phyloP scores from a whole-genome alignment of 768 basidiomycete genomes.

The Xerocomellus chrysenteron region DNA sequence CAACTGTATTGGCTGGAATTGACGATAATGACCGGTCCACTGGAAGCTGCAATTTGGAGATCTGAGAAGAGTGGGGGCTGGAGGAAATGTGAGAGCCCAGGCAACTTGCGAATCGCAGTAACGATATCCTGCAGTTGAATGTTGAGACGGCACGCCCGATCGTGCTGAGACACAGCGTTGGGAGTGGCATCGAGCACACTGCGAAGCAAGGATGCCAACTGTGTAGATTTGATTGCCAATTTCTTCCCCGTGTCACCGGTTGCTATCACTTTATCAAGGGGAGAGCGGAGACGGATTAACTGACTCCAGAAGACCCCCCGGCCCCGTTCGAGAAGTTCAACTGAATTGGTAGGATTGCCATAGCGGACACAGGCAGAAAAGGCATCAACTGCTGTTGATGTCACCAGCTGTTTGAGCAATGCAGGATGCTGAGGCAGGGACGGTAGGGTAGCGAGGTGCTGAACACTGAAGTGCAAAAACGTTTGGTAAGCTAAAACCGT shows the following conservation, averaged over 20 bases:
- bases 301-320: slow-evolving; percentile 21
- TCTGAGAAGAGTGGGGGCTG: slow-evolving; percentile 14
- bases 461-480: no score
- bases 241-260: background rate
- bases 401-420: no score
- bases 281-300: slow-evolving; percentile 13
- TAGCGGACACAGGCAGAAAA: slow-evolving; percentile 5
- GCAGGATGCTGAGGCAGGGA: no score
- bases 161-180: background rate
- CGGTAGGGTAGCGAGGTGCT: no score
- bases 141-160: background rate
- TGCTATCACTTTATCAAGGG: background rate
- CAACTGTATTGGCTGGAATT: slow-evolving; percentile 29
- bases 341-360: slow-evolving; percentile 11
- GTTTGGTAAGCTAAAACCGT: no score
- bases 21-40: slow-evolving; percentile 33
- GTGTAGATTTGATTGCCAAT: background rate
- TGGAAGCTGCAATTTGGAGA: slow-evolving; percentile 14
- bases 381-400: no score
- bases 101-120: slow-evolving; percentile 12
- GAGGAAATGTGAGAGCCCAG: slow-evolving; percentile 28
- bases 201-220: background rate
- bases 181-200: background rate
- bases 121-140: background rate
- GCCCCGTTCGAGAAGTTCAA: slow-evolving; percentile 34